Base-by-base conservation (phyloP, 2,329 filamentous ascomycete species). In the Trichoderma sp. region DNA sequence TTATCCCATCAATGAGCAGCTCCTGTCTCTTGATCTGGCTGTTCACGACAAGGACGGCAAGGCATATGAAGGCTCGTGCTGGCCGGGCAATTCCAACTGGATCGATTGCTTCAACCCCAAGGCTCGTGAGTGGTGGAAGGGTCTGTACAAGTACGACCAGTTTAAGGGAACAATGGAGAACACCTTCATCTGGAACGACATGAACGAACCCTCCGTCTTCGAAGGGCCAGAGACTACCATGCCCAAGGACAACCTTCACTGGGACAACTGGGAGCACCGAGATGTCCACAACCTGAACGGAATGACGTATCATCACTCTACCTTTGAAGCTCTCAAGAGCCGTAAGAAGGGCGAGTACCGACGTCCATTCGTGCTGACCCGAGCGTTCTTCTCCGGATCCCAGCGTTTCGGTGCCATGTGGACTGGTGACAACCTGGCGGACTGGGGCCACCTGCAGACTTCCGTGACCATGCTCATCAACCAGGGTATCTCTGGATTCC, bases 121-220 rank as follows among this genome's bases (percentile, higher is more conserved):
- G 62, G 91, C 93, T 7, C 86, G 90, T 62, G 87, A 90, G 67
- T 99, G 95, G 95, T 99, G 95, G 94, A 90, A 88, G 70, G 80
- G 83, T 3, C 84, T 98, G 12, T 98, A 96, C 84, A 89, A 90
- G 72, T 98, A 96, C 70, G 88, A 92, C 74, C 85, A 80, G 47
- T 99, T 97, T 83, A 91, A 92, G 77, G 93, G 93, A 55, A 92
- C 92, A 1, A 84, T 89, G 71, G 83, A 89, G 69, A 99, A 98
- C 76, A 89, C 92, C 0, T 97, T 92, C 78, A 87, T 99, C 72
- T 99, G 95, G 95, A 99, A 99, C 76, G 95, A 99, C 76, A 99
- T 99, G 95, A 98, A 97, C 75, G 95, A 99, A 80, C 95, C 95
- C 0, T 98, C 95, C 0, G 95, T 99, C 1, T 99, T 99, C 82